A percentile compares a stretch with the other conserved stretches of the same genome.
Evolutionary conservation across 1,139 yeast genomes (phyloP).

Genomic region (Blastobotrys arbuscula): DNA sequence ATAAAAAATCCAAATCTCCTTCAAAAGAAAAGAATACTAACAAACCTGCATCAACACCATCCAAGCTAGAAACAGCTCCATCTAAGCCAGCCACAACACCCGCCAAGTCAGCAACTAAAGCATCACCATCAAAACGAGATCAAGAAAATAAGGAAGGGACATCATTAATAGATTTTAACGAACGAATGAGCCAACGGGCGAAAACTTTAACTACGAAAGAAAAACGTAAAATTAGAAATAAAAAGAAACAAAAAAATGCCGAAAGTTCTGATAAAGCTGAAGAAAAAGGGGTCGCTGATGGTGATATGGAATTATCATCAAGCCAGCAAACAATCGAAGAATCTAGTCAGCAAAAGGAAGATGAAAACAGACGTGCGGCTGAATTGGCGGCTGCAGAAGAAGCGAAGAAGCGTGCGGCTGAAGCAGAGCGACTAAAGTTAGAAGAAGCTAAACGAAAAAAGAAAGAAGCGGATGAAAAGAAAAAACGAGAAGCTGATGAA

Average conservation of each 20-base stretch:
- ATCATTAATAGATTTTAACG: not conserved
- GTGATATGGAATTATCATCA: conserved; percentile 6
- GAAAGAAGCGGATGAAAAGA: conserved; percentile 3
- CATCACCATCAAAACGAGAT: not conserved
- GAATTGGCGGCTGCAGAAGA: conserved; percentile 1
- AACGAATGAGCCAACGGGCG: not conserved
- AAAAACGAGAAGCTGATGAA: conserved; percentile 14
- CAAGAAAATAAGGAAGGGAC: not conserved
- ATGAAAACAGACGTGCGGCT: conserved; percentile 11
- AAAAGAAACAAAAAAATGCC: conserved; percentile 16
- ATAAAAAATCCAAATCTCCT: too few species aligned
- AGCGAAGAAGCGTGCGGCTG: conserved; percentile 47
- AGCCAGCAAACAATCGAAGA: not conserved
- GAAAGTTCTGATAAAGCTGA: conserved; percentile 5
- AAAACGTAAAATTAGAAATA: not conserved
- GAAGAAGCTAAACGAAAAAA: not conserved
- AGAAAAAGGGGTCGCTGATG: conserved; percentile 8
- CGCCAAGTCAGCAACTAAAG: not conserved
- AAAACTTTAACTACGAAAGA: not conserved
- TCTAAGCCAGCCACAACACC: conserved; percentile 1
- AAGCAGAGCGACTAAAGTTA: not conserved
- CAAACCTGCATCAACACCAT: not conserved
- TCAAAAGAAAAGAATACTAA: not conserved
- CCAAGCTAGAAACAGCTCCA: not conserved
- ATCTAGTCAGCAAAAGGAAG: conserved; percentile 11